Conservation (phyloP, 1,284 basidiomycete species). For the Lentinus polychrous region DNA sequence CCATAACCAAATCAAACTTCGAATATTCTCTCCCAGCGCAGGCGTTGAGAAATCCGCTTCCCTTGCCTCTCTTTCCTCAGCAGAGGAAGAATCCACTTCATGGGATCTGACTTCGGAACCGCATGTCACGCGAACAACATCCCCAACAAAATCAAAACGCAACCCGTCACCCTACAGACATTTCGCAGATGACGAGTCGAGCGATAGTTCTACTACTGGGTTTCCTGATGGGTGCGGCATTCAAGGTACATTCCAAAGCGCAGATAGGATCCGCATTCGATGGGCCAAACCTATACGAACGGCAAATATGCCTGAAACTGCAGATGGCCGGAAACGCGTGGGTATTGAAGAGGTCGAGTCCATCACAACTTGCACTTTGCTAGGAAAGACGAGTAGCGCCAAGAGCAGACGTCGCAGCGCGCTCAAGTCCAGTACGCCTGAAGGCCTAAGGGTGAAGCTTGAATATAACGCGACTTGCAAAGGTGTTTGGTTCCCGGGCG, state of each 20-base stretch:
- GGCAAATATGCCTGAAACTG: slow-evolving; percentile 35
- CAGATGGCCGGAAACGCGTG: slow-evolving; percentile 53
- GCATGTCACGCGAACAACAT: slow-evolving; percentile 50
- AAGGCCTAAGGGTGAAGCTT: slow-evolving; percentile 61
- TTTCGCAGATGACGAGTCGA: slow-evolving; percentile 76
- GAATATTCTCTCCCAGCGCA: slow-evolving; percentile 54
- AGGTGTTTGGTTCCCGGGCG: slow-evolving; percentile 73
- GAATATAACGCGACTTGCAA: slow-evolving; percentile 68
- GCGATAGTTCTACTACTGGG: slow-evolving; percentile 57
- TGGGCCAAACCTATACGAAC: slow-evolving; percentile 64
- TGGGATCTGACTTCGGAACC: slow-evolving; percentile 78
- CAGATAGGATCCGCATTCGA: slow-evolving; percentile 65
- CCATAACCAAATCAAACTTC: slow-evolving; percentile 65
- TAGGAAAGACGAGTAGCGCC: slow-evolving; percentile 37
- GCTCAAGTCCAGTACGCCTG: slow-evolving; percentile 15
- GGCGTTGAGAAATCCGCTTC: slow-evolving; percentile 46
- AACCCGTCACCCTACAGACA: slow-evolving; percentile 43
- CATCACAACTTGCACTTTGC: slow-evolving; percentile 54
- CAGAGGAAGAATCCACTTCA: slow-evolving; percentile 54
- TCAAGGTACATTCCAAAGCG: slow-evolving; percentile 72
- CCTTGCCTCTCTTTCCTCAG: slow-evolving; percentile 65
- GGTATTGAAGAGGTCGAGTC: slow-evolving; percentile 60
- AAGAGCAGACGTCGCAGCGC: slow-evolving; percentile 25
- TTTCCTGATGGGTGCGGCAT: slow-evolving; percentile 56
- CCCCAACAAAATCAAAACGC: slow-evolving; percentile 43